Evolutionary conservation across 2,329 filamentous ascomycete species (phyloP), one percentile per base, ranked within the genome.

Genomic region (Nigrograna mackinnonii): DNA sequence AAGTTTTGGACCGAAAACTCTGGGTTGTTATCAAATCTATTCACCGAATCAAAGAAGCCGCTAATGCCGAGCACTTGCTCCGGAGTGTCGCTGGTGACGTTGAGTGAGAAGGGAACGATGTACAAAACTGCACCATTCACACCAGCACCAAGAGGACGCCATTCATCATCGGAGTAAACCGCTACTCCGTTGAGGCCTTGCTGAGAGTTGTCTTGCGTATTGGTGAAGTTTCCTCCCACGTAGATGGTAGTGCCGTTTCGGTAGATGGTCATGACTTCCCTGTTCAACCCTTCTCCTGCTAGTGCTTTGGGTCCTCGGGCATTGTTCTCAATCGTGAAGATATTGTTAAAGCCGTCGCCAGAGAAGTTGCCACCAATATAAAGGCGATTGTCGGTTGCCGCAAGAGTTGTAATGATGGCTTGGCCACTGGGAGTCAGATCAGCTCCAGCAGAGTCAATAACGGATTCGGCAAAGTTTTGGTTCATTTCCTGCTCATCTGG

Each of bases 311-410:
- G 76, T 34, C 84, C 79, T n/a, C 78, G 77, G 52, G 79, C 78
- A 48, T 52, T 51, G 79, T 78, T 49, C 16, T 45, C 47, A 49
- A 97, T 79, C 12, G 83, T 81, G 59, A 95, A 85, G 54, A 97
- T 85, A 65, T 97, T 94, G 55, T 80, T 78, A 40, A 85, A 81
- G 11, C 58, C 58, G n/a, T 46, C 71, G 12, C 18, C 21, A 38
- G 76, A 85, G 64, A 97, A 97, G 57, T 91, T 94, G 18, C 94
- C 94, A 12, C 83, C 92, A 40, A 94, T 82, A 56, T 86, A 96
- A 3, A 82, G 73, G 11, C 50, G 59, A 45, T 86, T 80, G 14
- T 80, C 80, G 5, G 80, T 73, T 6, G 83, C 80, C 5, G 78
- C 76, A n/a, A 97, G 71, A n/a, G 80, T 77, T 13, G 80, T 82